Conservation (phyloP, 208 protist genomes). For the Porcisia hertigi region DNA sequence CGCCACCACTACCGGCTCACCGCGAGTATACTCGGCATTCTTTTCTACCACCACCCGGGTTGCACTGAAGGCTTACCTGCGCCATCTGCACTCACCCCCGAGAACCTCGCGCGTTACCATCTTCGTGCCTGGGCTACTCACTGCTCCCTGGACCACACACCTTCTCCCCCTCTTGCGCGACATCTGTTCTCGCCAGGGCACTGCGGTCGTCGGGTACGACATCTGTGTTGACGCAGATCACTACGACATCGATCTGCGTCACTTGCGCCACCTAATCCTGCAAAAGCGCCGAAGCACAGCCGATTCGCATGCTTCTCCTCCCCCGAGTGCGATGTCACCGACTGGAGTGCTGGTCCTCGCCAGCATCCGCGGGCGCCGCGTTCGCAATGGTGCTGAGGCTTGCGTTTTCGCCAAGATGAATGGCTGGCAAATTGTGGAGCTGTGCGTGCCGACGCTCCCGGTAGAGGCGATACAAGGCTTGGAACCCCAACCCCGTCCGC, state of each 20-base stretch:
- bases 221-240: constrained; percentile 12
- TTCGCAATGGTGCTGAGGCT: constrained; percentile 2
- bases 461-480: not conserved
- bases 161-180: constrained; percentile 13
- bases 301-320: not conserved
- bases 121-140: constrained; percentile 30
- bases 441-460: constrained; percentile 30
- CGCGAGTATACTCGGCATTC: constrained; percentile 4
- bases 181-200: constrained; percentile 5
- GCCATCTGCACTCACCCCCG: not conserved
- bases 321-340: not conserved
- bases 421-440: constrained; percentile 29
- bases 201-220: constrained; percentile 27
- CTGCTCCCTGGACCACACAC: constrained; percentile 27
- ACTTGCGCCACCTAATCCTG: constrained; percentile 6
- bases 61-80: constrained; percentile 16
- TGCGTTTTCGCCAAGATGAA: constrained; percentile 23
- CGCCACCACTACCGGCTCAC: not conserved
- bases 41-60: constrained; percentile 22
- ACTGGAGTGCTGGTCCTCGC: constrained; percentile 6
- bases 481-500: not conserved
- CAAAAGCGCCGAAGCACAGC: not conserved
- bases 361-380: constrained; percentile 8
- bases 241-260: constrained; percentile 24
- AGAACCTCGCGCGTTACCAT: constrained; percentile 9